These are phyloP conservation scores for Sphaerobolus stellatus DNA, from an alignment of 1,284 basidiomycete genomes.

Conservation along the genomic window DNA sequence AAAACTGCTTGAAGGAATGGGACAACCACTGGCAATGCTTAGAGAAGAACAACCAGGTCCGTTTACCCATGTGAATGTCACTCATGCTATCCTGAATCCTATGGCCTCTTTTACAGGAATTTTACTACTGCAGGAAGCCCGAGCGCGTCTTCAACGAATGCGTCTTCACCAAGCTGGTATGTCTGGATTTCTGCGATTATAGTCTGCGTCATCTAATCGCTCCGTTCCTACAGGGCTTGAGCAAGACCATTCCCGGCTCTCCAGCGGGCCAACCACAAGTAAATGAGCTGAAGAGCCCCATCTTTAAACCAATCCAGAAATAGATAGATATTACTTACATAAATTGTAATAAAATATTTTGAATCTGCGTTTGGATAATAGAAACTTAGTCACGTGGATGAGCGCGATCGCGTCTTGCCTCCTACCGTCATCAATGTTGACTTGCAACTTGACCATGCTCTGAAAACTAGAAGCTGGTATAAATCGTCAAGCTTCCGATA, in stretches of 20 bases:
- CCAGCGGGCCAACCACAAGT: slow-evolving; percentile 84
- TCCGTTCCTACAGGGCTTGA: slow-evolving; percentile 75
- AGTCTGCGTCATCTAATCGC: neutral
- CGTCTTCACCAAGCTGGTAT: slow-evolving; percentile 93
- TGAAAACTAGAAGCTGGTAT: too few species aligned
- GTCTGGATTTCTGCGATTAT: slow-evolving; percentile 29
- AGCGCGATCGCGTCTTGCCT: too few species aligned
- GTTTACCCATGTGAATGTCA: slow-evolving; percentile 27
- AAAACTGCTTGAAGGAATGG: slow-evolving; percentile 88
- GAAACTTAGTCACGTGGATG: too few species aligned
- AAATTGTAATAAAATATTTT: too few species aligned
- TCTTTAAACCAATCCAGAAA: slow-evolving; percentile 78
- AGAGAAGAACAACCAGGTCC: slow-evolving; percentile 92
- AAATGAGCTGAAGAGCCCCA: slow-evolving; percentile 86
- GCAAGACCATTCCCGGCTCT: slow-evolving; percentile 90
- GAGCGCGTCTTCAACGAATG: slow-evolving; percentile 92
- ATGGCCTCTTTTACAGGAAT: slow-evolving; percentile 63
- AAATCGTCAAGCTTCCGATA: too few species aligned
- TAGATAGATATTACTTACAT: too few species aligned
- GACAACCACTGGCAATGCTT: slow-evolving; percentile 95
- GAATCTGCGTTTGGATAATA: too few species aligned
- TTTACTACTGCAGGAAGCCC: slow-evolving; percentile 86
- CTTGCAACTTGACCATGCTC: too few species aligned
- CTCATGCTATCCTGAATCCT: slow-evolving; percentile 3
- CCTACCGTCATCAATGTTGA: too few species aligned